Conservation (phyloP, 164 flowering plant species). For the Chimonanthus salicifolius region DNA sequence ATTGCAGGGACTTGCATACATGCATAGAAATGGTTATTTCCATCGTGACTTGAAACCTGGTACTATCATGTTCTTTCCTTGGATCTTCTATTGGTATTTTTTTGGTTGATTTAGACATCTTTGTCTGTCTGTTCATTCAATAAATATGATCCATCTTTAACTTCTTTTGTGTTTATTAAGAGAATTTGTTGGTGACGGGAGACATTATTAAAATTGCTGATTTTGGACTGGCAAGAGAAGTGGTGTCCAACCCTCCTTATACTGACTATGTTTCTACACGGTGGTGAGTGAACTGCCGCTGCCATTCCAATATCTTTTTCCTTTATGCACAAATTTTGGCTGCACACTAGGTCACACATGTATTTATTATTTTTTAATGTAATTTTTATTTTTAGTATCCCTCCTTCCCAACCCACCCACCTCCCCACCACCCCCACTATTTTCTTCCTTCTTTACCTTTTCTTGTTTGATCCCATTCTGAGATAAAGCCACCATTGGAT, state of each 20-base stretch:
- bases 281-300: slow-evolving; percentile 42
- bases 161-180: slow-evolving; percentile 25
- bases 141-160: not conserved
- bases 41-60: slow-evolving; percentile 92
- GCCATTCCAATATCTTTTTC: not conserved
- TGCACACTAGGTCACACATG: too few relatives aligned
- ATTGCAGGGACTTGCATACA: slow-evolving; percentile 68
- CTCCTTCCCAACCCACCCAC: too few relatives aligned
- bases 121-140: not conserved
- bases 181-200: slow-evolving; percentile 79
- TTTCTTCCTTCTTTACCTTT: too few relatives aligned
- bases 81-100: not conserved
- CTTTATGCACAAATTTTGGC: too few relatives aligned
- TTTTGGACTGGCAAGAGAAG: slow-evolving; percentile 89
- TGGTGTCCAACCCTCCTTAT: slow-evolving; percentile 70
- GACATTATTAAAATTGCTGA: slow-evolving; percentile 82
- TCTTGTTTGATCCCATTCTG: too few relatives aligned
- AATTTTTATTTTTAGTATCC: too few relatives aligned
- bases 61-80: slow-evolving; percentile 15
- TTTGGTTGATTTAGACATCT: slow-evolving; percentile 3
- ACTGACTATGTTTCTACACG: slow-evolving; percentile 91
- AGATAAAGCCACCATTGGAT: too few relatives aligned
- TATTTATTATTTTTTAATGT: too few relatives aligned
- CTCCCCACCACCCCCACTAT: too few relatives aligned
- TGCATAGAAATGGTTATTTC: slow-evolving; percentile 74